Base-by-base conservation (phyloP, 2,329 filamentous ascomycete species). In the Fusarium anguioides region DNA sequence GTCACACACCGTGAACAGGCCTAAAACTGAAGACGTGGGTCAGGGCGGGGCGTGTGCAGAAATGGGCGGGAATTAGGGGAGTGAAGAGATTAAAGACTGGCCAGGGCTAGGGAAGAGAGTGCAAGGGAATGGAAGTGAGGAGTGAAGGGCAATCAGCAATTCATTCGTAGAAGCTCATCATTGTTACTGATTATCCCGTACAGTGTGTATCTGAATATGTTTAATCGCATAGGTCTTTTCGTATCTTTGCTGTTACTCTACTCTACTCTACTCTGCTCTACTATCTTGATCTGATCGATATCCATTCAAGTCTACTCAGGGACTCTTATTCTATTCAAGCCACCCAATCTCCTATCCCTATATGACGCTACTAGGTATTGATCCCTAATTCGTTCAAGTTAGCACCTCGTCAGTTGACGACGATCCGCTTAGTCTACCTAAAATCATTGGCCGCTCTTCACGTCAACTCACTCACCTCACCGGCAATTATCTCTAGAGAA, bases 361-460 rank as follows among this genome's bases (percentile, higher is more conserved):
- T 33, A 31, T 15, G 11, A 31, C n/a, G n/a, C n/a, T 31, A 15
- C 27, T 31, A 31, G 2, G 6, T 15, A 31, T n/a, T 33, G 31
- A 33, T 33, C 6, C 31, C 31, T 33, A 17, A 33, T 33, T 33
- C 31, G 31, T 33, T 8, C n/a, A n/a, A n/a, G n/a, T n/a, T 26
- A 60, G 31, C 26, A 51, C 37, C 37, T 44, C 37, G 33, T 52
- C 54, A 57, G 24, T 26, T 23, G 40, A 48, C 45, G 40, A 64
- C 45, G 40, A 64, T 66, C 66, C 47, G 35, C 57, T 62, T 46
- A 31, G 27, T 35, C 11, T 42, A 36, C 35, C n/a, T n/a, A n/a
- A n/a, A n/a, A n/a, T 59, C 44, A 69, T 55, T 69, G 58, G 33
- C 61, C 49, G 45, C 64, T 63, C 42, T n/a, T 66, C 65, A 54